These are phyloP conservation scores for Fusarium luffae DNA, from an alignment of 2,329 filamentous ascomycete genomes.

Conservation along the genomic window DNA sequence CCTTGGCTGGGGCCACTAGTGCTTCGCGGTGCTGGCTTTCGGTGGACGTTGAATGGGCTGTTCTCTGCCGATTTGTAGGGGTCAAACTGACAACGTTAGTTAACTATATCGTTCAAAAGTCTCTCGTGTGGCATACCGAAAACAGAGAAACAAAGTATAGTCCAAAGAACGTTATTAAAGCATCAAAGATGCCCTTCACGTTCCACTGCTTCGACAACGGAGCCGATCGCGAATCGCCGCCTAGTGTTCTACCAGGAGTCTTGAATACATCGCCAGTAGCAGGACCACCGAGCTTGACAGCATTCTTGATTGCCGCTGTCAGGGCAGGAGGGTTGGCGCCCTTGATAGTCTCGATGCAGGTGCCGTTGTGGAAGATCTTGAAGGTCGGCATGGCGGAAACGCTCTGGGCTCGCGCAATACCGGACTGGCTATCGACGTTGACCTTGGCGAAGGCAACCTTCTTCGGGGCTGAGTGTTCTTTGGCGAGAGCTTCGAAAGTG, in stretches of 20 bases:
- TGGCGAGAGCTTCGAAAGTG: constrained; percentile 84
- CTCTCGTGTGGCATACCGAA: constrained; percentile 58
- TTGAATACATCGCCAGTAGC: constrained; percentile 62
- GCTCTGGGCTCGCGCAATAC: constrained; percentile 79
- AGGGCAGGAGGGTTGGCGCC: constrained; percentile 85
- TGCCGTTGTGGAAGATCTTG: constrained; percentile 83
- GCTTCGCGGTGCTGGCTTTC: constrained; percentile 43
- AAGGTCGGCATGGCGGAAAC: constrained; percentile 95
- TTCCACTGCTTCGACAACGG: constrained; percentile 42
- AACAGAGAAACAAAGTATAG: constrained; percentile 72
- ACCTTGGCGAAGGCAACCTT: constrained; percentile 92
- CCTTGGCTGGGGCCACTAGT: constrained; percentile 38
- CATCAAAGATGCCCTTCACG: constrained; percentile 59
- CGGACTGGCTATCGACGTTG: constrained; percentile 85
- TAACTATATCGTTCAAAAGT: neutral
- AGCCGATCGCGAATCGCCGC: constrained; percentile 50
- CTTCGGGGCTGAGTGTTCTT: constrained; percentile 81
- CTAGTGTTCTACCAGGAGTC: constrained; percentile 68
- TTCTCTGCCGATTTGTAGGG: constrained; percentile 70
- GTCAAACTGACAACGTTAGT: constrained; percentile 62
- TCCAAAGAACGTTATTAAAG: constrained; percentile 66
- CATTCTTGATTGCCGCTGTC: constrained; percentile 79
- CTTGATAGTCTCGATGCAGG: constrained; percentile 78
- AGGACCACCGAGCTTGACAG: constrained; percentile 63
- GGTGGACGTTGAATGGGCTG: constrained; percentile 68